Conservation (phyloP, 176 grass and related monocot genomes). For the Areca catechu region DNA sequence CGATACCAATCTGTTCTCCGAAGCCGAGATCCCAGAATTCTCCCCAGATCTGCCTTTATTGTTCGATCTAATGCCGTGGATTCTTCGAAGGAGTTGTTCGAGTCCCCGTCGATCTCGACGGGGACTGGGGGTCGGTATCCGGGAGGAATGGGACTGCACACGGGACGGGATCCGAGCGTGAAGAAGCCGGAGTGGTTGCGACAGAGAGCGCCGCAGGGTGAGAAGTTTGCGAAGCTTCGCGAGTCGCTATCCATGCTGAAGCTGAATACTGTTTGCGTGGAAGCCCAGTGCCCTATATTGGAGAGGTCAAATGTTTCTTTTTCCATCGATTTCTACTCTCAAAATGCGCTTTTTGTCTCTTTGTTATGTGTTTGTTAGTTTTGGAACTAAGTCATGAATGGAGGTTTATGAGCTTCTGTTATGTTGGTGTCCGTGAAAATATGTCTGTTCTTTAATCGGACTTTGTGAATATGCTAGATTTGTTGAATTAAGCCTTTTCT, state of each 20-base stretch:
- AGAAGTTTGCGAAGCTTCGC: conserved; percentile 50
- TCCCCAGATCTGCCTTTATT: not conserved
- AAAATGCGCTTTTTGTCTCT: not conserved
- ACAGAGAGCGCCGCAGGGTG: conserved; percentile 66
- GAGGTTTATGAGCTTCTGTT: too few relatives aligned
- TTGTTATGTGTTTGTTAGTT: too few relatives aligned
- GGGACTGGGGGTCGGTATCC: not conserved
- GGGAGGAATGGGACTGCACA: conserved; percentile 50
- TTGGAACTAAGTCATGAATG: too few relatives aligned
- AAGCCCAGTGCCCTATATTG: conserved; percentile 92
- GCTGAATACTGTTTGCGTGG: conserved; percentile 85
- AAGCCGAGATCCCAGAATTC: not conserved
- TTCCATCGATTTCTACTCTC: too few relatives aligned
- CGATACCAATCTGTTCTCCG: not conserved
- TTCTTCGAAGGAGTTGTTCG: conserved; percentile 4
- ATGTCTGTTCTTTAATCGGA: too few relatives aligned
- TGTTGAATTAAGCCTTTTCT: too few relatives aligned
- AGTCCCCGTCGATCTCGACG: not conserved
- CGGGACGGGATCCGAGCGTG: conserved; percentile 43
- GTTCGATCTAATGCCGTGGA: conserved; percentile 16
- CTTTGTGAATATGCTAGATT: too few relatives aligned
- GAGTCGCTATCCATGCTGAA: conserved; percentile 65
- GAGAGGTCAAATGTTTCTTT: conserved; percentile 41
- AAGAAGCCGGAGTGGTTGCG: conserved; percentile 87
- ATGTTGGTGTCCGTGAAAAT: too few relatives aligned